Percentiles rank a stretch among this genome's conserved stretches.
Evolutionary conservation across 441 rosid species (phyloP).

Genomic region (Theobroma grandiflorum): DNA sequence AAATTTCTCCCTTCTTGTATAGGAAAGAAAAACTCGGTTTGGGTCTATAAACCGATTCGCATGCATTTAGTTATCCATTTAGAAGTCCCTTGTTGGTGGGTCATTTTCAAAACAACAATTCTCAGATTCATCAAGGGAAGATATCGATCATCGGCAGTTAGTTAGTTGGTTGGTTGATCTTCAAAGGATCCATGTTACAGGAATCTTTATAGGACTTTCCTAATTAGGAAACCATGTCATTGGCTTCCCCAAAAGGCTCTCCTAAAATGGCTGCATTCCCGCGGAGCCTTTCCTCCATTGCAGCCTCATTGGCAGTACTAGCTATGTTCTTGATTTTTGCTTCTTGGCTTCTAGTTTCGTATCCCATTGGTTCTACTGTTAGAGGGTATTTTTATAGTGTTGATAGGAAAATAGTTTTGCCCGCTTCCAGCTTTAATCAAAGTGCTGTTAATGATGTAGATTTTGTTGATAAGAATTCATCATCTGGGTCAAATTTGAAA

Average conservation of each 20-base stretch:
- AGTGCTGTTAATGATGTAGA: slow-evolving; percentile 30
- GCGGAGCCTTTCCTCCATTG: slow-evolving; percentile 66
- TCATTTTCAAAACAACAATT: slow-evolving; percentile 8
- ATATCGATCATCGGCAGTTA: neutral
- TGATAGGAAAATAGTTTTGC: slow-evolving; percentile 45
- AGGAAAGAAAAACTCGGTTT: neutral
- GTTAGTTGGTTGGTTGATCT: neutral
- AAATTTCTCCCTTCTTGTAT: neutral
- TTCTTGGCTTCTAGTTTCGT: slow-evolving; percentile 67
- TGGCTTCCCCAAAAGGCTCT: slow-evolving; percentile 60
- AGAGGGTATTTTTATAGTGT: slow-evolving; percentile 65
- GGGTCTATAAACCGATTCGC: neutral
- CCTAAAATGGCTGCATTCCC: slow-evolving; percentile 53
- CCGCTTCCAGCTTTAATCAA: slow-evolving; percentile 27
- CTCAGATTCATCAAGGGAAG: neutral
- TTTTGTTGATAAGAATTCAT: slow-evolving; percentile 27
- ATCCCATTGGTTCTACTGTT: slow-evolving; percentile 64
- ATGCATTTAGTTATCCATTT: slow-evolving; percentile 13
- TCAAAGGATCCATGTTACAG: neutral
- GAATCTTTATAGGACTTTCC: slow-evolving; percentile 12
- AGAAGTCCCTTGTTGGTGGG: slow-evolving; percentile 13
- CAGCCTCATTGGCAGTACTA: slow-evolving; percentile 58
- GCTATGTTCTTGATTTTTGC: slow-evolving; percentile 73
- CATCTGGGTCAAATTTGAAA: slow-evolving; percentile 38
- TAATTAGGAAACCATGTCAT: slow-evolving; percentile 52